Evolutionary conservation across 164 flowering plant species (phyloP).

Genomic region (Dillenia turbinata): DNA sequence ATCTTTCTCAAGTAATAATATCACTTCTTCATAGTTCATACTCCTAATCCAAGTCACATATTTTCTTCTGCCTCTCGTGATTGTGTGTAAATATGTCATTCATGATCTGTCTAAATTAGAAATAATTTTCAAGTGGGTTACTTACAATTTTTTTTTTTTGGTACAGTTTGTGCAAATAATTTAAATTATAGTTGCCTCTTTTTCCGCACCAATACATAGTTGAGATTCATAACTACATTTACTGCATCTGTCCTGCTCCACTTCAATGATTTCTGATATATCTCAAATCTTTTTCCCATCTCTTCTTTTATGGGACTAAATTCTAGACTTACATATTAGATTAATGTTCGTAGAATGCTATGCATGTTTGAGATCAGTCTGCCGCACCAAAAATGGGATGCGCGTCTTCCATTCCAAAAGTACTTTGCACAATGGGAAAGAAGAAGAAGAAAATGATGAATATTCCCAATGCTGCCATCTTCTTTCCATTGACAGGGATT

Average conservation of each 20-base stretch:
- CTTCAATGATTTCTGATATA: neutral
- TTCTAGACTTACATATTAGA: neutral
- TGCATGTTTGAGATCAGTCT: constrained; percentile 10
- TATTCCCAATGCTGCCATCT: constrained; percentile 62
- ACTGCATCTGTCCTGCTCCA: neutral
- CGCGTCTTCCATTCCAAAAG: constrained; percentile 44
- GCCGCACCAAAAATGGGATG: constrained; percentile 68
- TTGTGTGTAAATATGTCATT: too few species aligned
- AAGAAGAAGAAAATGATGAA: constrained; percentile 39
- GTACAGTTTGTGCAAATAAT: neutral
- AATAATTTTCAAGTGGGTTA: neutral
- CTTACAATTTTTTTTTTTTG: neutral
- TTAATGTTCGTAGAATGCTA: constrained; percentile 27
- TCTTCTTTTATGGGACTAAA: neutral
- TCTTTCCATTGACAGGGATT: constrained; percentile 51
- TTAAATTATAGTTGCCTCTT: too few species aligned
- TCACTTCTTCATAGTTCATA: too few species aligned
- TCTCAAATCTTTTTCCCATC: neutral
- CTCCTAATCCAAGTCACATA: too few species aligned
- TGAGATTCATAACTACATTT: neutral
- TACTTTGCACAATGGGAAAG: constrained; percentile 18
- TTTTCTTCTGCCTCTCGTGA: too few species aligned
- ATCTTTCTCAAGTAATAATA: too few species aligned
- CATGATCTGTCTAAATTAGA: constrained; percentile 1
- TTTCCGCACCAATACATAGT: too few species aligned